phyloP scores from a whole-genome alignment of 2,329 filamentous ascomycete genomes.

The Aspergillus caelatus region DNA sequence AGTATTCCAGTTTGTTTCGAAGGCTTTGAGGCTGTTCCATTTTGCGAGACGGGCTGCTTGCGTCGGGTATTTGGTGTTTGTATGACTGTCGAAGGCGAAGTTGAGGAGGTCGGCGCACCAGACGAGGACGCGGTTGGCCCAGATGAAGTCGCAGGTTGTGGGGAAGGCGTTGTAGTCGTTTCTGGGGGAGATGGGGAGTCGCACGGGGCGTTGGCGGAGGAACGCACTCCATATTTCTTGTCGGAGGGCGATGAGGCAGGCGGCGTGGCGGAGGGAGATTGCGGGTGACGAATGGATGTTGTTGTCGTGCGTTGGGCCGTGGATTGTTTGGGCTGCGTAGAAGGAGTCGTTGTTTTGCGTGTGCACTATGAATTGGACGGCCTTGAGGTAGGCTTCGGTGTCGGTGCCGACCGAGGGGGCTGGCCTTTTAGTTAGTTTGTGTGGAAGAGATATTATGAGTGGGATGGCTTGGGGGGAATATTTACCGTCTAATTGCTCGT shows the following conservation, averaged over 20 bases:
- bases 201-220: conserved; percentile 49
- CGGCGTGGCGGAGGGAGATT: conserved; percentile 40
- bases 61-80: not conserved
- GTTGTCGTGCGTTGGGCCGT: conserved; percentile 14
- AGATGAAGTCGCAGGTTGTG: conserved; percentile 55
- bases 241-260: conserved; percentile 48
- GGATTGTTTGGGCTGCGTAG: conserved; percentile 19
- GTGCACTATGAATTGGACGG: conserved; percentile 19
- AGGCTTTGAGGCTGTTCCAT: conserved; percentile 32
- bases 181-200: conserved; percentile 54
- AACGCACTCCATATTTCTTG: conserved; percentile 52
- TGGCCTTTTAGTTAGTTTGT: conserved; percentile 31
- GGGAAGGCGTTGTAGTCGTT: conserved; percentile 54
- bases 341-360: conserved; percentile 17
- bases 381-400: conserved; percentile 18
- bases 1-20: conserved; percentile 40
- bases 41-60: not conserved
- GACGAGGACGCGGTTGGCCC: conserved; percentile 64
- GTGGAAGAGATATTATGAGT: conserved; percentile 32
- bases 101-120: conserved; percentile 66
- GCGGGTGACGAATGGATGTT: conserved; percentile 20
- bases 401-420: conserved; percentile 13
- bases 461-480: no score
- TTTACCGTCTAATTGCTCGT: conserved; percentile 59
- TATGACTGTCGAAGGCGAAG: conserved; percentile 55